phyloP scores from a whole-genome alignment of 768 basidiomycete species.

The Russula olivacea region DNA sequence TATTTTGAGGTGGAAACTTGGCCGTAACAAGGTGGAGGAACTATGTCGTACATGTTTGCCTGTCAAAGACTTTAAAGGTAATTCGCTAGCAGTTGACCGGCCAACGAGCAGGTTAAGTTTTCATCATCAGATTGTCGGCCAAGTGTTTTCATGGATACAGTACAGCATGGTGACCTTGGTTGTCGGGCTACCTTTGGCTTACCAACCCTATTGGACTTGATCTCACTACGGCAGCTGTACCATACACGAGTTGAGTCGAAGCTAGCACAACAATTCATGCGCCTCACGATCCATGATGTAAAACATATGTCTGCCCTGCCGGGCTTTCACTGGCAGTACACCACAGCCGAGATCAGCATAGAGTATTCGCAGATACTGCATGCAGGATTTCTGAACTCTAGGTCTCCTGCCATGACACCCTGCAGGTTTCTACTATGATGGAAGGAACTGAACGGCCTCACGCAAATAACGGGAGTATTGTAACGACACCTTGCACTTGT shows the following conservation, averaged over 20 bases:
- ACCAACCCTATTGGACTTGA: neutral
- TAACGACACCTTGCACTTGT: no score
- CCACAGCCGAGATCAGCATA: constrained; percentile 7
- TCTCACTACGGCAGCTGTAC: constrained; percentile 11
- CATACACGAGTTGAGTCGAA: no score
- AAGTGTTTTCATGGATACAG: neutral
- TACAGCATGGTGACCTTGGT: neutral
- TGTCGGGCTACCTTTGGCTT: neutral
- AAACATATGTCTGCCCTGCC: neutral
- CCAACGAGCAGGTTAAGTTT: neutral
- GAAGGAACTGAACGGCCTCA: neutral
- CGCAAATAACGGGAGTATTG: neutral
- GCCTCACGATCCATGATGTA: constrained; percentile 10
- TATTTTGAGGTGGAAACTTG: no score
- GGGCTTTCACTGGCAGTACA: constrained; percentile 1
- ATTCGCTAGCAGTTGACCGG: constrained; percentile 18
- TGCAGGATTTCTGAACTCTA: neutral
- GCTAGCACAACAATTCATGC: neutral
- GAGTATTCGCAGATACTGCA: neutral
- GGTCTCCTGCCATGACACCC: neutral
- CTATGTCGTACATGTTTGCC: no score
- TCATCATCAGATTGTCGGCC: neutral
- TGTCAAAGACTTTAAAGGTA: neutral
- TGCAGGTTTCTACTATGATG: neutral
- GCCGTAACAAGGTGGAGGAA: no score